Percentiles rank a stretch among this genome's conserved stretches.
Conservation (phyloP, 2,329 filamentous ascomycete species). For the Venturia oleaginea region DNA sequence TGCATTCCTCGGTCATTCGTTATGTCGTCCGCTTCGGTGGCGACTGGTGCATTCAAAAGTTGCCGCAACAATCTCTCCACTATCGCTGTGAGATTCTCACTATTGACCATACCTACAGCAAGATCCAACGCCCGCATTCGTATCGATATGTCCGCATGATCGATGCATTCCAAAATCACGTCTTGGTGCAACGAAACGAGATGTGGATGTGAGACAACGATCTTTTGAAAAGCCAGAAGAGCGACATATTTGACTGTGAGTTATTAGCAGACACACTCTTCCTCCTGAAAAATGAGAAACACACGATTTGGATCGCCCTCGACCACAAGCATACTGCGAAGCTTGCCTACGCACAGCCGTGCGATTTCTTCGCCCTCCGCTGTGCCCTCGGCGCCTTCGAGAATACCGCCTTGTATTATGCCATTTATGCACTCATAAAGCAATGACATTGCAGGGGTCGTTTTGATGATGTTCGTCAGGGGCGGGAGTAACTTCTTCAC, state of each 20-base stretch:
- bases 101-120: slow-evolving; percentile 86
- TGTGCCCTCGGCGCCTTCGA: slow-evolving; percentile 71
- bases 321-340: slow-evolving; percentile 87
- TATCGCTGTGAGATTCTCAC: slow-evolving; percentile 73
- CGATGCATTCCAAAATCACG: slow-evolving; percentile 92
- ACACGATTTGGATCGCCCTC: slow-evolving; percentile 88
- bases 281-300: slow-evolving; percentile 27
- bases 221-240: slow-evolving; percentile 88
- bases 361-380: slow-evolving; percentile 87
- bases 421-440: slow-evolving; percentile 98
- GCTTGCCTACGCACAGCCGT: slow-evolving; percentile 80
- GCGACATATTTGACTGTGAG: slow-evolving; percentile 87
- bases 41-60: slow-evolving; percentile 56
- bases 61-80: slow-evolving; percentile 84
- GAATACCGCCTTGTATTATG: slow-evolving; percentile 91
- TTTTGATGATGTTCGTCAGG: slow-evolving; percentile 84
- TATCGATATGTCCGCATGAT: slow-evolving; percentile 92
- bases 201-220: slow-evolving; percentile 78
- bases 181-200: slow-evolving; percentile 90
- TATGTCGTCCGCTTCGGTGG: slow-evolving; percentile 37
- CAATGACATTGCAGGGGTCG: slow-evolving; percentile 94
- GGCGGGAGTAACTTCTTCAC: slow-evolving; percentile 87
- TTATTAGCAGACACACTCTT: background rate
- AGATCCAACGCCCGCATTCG: slow-evolving; percentile 85
- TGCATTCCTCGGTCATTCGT: slow-evolving; percentile 38